Conservation (phyloP, 345 rosid species). For the Sisymbrium irio region DNA sequence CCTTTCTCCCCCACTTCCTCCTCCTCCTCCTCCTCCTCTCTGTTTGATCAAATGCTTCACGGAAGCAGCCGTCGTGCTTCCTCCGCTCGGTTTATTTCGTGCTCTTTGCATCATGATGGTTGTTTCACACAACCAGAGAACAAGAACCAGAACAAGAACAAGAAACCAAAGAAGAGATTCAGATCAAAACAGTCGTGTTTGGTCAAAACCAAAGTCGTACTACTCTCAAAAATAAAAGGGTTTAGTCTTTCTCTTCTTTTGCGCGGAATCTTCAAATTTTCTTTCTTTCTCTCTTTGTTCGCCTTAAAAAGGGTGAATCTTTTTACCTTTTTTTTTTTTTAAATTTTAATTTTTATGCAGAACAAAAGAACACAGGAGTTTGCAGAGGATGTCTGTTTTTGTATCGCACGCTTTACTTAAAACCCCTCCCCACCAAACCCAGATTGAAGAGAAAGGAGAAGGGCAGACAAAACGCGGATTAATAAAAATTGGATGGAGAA, state of each 20-base stretch:
- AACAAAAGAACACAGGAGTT: conserved; percentile 39
- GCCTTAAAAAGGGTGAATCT: conserved; percentile 16
- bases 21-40: conserved; percentile 19
- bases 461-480: conserved; percentile 26
- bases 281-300: neutral
- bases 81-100: conserved; percentile 19
- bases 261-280: conserved; percentile 15
- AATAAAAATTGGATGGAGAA: neutral
- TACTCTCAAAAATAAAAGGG: neutral
- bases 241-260: neutral
- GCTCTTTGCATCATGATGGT: conserved; percentile 33
- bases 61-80: conserved; percentile 1
- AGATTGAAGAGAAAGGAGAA: conserved; percentile 26
- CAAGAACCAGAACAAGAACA: too few species aligned
- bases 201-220: conserved; percentile 3
- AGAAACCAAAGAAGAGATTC: conserved; percentile 18
- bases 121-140: too few species aligned
- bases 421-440: conserved; percentile 30
- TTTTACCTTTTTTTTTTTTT: too few species aligned
- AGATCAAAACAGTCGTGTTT: conserved; percentile 4
- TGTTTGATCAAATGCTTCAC: conserved; percentile 12
- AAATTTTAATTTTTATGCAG: neutral
- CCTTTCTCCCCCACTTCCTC: too few species aligned
- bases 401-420: conserved; percentile 34
- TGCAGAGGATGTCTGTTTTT: conserved; percentile 61